phyloP scores from a whole-genome alignment of 169 alveolate genomes.

The Cryptosporidium ryanae region DNA sequence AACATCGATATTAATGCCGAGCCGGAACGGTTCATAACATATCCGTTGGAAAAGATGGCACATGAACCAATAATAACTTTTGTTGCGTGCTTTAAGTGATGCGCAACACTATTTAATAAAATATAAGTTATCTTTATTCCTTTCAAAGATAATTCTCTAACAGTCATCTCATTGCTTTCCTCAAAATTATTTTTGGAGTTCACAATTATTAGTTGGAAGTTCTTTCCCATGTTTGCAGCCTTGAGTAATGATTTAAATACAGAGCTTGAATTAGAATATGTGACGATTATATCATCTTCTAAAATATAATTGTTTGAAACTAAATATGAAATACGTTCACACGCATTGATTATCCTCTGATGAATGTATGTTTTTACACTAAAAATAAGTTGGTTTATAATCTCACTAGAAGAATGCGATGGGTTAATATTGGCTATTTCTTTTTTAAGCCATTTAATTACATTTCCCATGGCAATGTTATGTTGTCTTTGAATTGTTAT shows the following conservation, averaged over 20 bases:
- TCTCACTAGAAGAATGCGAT: slow-evolving; percentile 45
- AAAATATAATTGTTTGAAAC: slow-evolving; percentile 42
- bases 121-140: slow-evolving; percentile 61
- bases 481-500: slow-evolving; percentile 80
- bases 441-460: slow-evolving; percentile 80
- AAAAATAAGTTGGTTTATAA: slow-evolving; percentile 50
- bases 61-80: slow-evolving; percentile 65
- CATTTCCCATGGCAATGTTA: slow-evolving; percentile 81
- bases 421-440: slow-evolving; percentile 48
- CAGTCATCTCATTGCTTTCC: slow-evolving; percentile 10
- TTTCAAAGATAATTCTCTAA: slow-evolving; percentile 29
- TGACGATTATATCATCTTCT: slow-evolving; percentile 45
- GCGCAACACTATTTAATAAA: slow-evolving; percentile 46
- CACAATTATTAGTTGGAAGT: slow-evolving; percentile 37
- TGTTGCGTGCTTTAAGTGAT: slow-evolving; percentile 48
- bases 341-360: slow-evolving; percentile 54
- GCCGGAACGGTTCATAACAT: slow-evolving; percentile 70
- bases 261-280: slow-evolving; percentile 62
- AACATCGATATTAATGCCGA: slow-evolving; percentile 62
- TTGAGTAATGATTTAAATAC: slow-evolving; percentile 44
- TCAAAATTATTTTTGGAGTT: slow-evolving; percentile 52
- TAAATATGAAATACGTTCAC: slow-evolving; percentile 49
- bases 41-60: slow-evolving; percentile 64
- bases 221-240: slow-evolving; percentile 55
- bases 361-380: slow-evolving; percentile 42